A percentile compares a stretch with the other conserved stretches of the same genome.
Evolutionary conservation across 1,139 yeast species (phyloP).

Genomic region (Saccharomyces uvarum): DNA sequence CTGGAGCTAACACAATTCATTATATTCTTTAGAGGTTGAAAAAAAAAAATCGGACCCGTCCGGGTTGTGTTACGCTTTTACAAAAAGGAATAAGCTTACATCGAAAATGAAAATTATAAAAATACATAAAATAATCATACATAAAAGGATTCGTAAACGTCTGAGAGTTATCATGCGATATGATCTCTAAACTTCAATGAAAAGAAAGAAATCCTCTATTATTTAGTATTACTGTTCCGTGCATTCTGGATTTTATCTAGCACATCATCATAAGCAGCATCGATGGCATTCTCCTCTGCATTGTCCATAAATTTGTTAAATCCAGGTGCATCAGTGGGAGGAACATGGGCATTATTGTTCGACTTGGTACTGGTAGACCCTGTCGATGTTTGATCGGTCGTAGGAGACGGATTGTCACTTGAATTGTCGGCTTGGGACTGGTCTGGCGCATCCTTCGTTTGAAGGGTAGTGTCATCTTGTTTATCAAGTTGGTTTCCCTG

Average conservation of each 20-base stretch:
- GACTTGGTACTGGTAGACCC: neutral
- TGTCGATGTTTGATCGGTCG: neutral
- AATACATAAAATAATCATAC: neutral
- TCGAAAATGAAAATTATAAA: neutral
- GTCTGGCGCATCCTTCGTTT: neutral
- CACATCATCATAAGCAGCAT: slow-evolving; percentile 46
- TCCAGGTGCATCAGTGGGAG: slow-evolving; percentile 10
- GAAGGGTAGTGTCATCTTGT: neutral
- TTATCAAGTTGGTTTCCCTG: neutral
- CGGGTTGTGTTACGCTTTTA: neutral
- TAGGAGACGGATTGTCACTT: neutral
- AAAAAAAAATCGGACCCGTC: neutral
- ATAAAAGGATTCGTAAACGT: neutral
- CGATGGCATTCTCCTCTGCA: slow-evolving; percentile 33
- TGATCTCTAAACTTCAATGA: neutral
- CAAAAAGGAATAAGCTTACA: neutral
- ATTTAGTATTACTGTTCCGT: slow-evolving; percentile 24
- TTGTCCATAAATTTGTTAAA: slow-evolving; percentile 9
- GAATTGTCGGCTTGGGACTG: neutral
- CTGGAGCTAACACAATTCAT: neutral
- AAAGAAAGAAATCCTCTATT: neutral
- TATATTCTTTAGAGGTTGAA: neutral
- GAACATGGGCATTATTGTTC: neutral
- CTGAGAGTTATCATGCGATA: neutral
- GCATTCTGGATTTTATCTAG: slow-evolving; percentile 38